These are phyloP conservation scores for Mortierella sp. DNA, from an alignment of 371 early-diverging fungal genomes.

Conservation along the genomic window DNA sequence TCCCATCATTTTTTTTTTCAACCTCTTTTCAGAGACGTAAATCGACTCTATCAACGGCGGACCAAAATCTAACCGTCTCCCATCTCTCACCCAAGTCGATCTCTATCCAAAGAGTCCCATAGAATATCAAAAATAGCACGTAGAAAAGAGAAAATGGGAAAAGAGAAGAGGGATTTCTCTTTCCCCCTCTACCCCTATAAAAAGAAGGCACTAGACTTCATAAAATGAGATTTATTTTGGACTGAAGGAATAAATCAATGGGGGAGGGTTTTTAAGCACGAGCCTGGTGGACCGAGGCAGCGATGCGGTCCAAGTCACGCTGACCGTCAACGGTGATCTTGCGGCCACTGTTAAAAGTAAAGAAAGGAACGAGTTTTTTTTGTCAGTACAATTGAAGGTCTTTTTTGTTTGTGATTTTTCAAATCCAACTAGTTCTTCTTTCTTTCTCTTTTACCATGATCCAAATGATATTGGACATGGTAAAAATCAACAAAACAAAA, in stretches of 20 bases:
- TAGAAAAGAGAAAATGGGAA: background rate
- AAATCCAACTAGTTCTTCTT: background rate
- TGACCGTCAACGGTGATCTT: conserved; percentile 85
- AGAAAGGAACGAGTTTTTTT: conserved; percentile 8
- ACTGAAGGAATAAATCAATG: conserved; percentile 21
- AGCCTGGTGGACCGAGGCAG: conserved; percentile 61
- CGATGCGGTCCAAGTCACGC: conserved; percentile 87
- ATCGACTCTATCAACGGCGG: too few relatives aligned
- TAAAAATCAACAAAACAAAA: background rate
- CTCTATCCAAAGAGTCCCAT: too few relatives aligned
- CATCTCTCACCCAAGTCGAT: background rate
- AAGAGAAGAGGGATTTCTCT: conserved; percentile 8
- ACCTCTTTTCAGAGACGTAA: too few relatives aligned
- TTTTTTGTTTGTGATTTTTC: background rate
- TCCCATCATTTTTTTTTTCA: too few relatives aligned
- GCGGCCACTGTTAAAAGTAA: conserved; percentile 71
- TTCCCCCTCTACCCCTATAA: background rate
- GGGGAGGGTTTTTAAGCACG: conserved; percentile 42
- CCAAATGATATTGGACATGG: background rate
- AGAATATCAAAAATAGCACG: background rate
- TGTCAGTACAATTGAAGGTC: background rate
- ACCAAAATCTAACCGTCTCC: background rate
- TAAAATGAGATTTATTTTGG: conserved; percentile 4
- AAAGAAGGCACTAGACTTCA: too few relatives aligned
- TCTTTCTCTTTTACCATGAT: background rate